A percentile compares a stretch with the other conserved stretches of the same genome.
phyloP scores from a whole-genome alignment of 495 filamentous ascomycete genomes.

The Mytilinidion resinicola region DNA sequence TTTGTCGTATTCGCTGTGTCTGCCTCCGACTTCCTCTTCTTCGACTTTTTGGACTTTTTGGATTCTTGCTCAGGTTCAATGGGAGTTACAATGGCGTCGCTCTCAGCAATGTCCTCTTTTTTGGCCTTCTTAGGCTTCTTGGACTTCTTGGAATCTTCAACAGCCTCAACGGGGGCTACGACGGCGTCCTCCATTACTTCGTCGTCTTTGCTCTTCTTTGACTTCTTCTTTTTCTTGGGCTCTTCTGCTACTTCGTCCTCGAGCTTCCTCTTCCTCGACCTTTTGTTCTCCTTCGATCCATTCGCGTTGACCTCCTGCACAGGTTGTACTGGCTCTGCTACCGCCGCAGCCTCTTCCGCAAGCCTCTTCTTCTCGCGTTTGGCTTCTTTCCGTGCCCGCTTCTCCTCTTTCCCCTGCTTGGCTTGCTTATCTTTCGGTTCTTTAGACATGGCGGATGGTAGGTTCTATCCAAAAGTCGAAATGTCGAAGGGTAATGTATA shows the following conservation, averaged over 20 bases:
- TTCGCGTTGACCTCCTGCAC: neutral
- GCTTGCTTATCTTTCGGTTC: neutral
- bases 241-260: conserved; percentile 28
- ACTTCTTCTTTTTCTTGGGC: conserved; percentile 10
- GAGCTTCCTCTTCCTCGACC: conserved; percentile 25
- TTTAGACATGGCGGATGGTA: conserved; percentile 6
- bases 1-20: conserved; percentile 18
- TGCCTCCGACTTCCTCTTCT: conserved; percentile 1
- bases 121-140: neutral
- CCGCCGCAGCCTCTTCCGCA: neutral
- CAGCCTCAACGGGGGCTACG: neutral
- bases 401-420: neutral
- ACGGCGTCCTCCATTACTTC: neutral
- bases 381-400: conserved; percentile 3
- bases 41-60: conserved; percentile 9
- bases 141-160: conserved; percentile 19
- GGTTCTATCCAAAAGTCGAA: neutral
- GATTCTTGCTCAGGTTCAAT: neutral
- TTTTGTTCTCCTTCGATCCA: conserved; percentile 15
- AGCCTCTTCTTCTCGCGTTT: conserved; percentile 1
- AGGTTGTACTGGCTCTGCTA: neutral
- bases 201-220: conserved; percentile 1
- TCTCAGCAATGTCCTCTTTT: neutral
- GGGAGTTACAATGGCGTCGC: neutral
- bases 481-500: neutral